Percentiles rank a stretch among this genome's conserved stretches.
Conservation (phyloP, 208 protist species). For the Acanthamoeba rhysodes region DNA sequence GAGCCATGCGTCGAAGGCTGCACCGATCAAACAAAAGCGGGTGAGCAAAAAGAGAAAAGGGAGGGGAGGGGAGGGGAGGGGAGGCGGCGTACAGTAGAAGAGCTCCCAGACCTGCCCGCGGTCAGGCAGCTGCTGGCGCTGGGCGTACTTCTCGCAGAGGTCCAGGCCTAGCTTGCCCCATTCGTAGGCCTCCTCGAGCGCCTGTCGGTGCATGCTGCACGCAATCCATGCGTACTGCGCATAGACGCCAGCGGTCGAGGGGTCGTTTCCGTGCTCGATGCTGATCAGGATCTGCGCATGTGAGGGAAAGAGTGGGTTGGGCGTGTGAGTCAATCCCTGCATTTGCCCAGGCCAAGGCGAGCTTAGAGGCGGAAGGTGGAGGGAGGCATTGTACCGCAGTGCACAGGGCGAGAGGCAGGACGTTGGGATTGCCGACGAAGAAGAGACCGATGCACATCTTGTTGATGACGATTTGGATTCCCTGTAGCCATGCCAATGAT, state of each 20-base stretch:
- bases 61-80: background rate
- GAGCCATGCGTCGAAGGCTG: background rate
- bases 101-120: conserved; percentile 31
- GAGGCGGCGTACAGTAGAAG: conserved; percentile 41
- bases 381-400: background rate
- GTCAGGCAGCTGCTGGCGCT: background rate
- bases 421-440: conserved; percentile 55
- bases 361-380: background rate
- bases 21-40: background rate
- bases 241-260: background rate
- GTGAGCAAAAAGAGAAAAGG: background rate
- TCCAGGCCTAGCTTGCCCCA: conserved; percentile 57
- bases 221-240: conserved; percentile 54
- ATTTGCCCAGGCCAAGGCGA: background rate
- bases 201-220: conserved; percentile 23
- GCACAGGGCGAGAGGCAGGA: background rate
- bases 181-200: conserved; percentile 50
- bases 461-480: conserved; percentile 38
- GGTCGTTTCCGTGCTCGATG: conserved; percentile 50
- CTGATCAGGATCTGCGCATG: conserved; percentile 18
- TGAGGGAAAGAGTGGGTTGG: background rate
- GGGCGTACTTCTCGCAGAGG: conserved; percentile 49
- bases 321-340: background rate
- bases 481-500: background rate
- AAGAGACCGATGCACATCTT: conserved; percentile 2